Base-by-base conservation (phyloP, 106 monocot genomes). In the Platanthera guangdongensis region DNA sequence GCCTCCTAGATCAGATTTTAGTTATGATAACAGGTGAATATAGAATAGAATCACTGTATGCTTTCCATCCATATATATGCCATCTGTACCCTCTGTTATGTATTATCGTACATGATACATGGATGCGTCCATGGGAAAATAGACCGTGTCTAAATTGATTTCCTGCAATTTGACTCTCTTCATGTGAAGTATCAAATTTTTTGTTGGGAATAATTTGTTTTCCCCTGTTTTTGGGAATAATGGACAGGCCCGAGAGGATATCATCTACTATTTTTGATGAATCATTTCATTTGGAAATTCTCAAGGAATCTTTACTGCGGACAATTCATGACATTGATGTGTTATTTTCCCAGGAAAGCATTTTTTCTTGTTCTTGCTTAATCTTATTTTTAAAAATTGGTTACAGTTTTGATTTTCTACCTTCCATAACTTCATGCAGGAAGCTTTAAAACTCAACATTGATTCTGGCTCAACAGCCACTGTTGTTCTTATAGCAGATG, bases 381-480 rank as follows among this genome's bases (percentile, higher is more conserved):
- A 74, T 49, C 16, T 21, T 50, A 32, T 50, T 60, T 9, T 75
- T 28, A 47, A 12, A 32, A 65, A 39, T 39, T 39, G 59, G 21
- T 30, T 32, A 11, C 9, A 10, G 0, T 12, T 59, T 50, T 50
- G n/a, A 78, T 49, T 48, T 45, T 49, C 14, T 47, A n/a, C 48
- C 4, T 57, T 76, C 28, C 50, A 71, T 70, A 9, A 75, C 47
- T 62, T 79, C 52, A 63, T 86, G 39, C 88, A 95, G 95, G 95
- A 95, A 80, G 95, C 95, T 62, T 74, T 85, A 6, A 70, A 25
- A 51, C 78, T 87, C 63, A 87, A 80, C 68, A 39, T 88, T 53
- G 71, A 84, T 71, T 86, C 95, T 21, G 95, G 95, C 75, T 85
- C 95, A 32, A 95, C 95, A 76, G 92, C 95, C n/a, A 81, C 83